Base-by-base conservation (phyloP, 768 basidiomycete species). In the Butyriboletus loyo region DNA sequence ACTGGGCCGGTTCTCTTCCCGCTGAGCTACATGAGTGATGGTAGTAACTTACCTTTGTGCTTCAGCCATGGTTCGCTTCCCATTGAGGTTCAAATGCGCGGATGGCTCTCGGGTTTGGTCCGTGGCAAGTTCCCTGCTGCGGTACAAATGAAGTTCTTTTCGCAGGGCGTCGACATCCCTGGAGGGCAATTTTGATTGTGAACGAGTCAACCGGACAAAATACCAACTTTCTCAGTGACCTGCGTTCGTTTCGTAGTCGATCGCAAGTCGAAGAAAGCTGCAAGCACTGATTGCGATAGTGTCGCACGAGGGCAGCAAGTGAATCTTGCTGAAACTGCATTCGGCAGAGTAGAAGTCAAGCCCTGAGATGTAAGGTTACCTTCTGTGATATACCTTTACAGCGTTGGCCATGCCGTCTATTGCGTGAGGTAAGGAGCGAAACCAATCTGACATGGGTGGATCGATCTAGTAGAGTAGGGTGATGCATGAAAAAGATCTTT, bases 381-480 rank as follows among this genome's bases (percentile, higher is more conserved):
- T 10, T 28, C 7, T 9, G 21, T 15, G 22, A 24, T 65, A 8
- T 49, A 87, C 89, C 77, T 87, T 88, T 46, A 80, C 77, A 17
- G 89, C 80, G 59, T 78, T 80, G 37, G 87, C 83, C 25, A 87
- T 68, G 24, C 77, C 66, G 62, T 92, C 89, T 27, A 91, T 68
- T 3, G 80, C 71, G 50, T 73, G 69, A 8, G 87, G 82, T 27
- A 86, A 68, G 31, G 83, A 78, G 10, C 76, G 75, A 71, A 92
- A 92, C 89, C 89, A 92, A 28, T 85, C 79, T 11, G 84, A 83
- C 87, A 92, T 90, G 1, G 90, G 89, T 2, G 78, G 71, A 9
- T 87, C 87, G 79, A 92, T 79, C 90, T 92, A 60, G 46, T n/a
- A 11, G 54, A 49, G 27, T 24, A 51, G 42, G 7, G 31, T 19